These are phyloP conservation scores for Colletotrichum sp. DNA, from an alignment of 2,329 filamentous ascomycete genomes.

Conservation along the genomic window DNA sequence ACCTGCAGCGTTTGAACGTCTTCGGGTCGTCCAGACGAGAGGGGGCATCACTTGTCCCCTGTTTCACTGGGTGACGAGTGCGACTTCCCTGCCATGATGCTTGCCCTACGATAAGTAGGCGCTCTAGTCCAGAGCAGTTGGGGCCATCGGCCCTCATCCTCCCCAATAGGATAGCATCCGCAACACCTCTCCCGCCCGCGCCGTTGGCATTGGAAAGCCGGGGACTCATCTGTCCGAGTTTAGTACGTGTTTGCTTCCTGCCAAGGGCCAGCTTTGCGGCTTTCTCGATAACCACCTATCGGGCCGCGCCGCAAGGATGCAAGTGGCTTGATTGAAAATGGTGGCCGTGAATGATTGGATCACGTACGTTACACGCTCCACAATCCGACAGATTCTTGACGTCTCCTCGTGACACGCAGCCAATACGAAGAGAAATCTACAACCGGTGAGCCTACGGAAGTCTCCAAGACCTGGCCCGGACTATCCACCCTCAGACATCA, in stretches of 20 bases:
- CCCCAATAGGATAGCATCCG: not conserved
- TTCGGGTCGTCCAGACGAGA: not conserved
- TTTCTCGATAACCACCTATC: conserved; percentile 4
- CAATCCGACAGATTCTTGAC: not conserved
- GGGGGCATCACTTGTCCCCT: not conserved
- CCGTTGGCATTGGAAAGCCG: not conserved
- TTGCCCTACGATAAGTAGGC: not conserved
- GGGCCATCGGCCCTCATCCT: not conserved
- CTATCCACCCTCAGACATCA: not conserved
- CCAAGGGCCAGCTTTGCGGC: not conserved
- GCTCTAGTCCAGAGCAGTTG: not conserved
- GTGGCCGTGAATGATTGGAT: not conserved
- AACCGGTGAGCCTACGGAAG: not conserved
- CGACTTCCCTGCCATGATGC: not conserved
- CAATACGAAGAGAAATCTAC: not conserved
- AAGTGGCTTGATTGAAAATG: not conserved
- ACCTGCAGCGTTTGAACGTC: not conserved
- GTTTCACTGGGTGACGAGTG: conserved; percentile 6
- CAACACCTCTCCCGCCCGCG: not conserved
- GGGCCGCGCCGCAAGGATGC: conserved; percentile 13
- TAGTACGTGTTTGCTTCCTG: not conserved
- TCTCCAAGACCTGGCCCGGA: not conserved
- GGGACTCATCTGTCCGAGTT: not conserved
- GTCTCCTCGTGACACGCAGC: not conserved
- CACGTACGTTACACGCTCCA: not conserved